Base-by-base conservation (phyloP, 352 stramenopile species). In the Globisporangium splendens region DNA sequence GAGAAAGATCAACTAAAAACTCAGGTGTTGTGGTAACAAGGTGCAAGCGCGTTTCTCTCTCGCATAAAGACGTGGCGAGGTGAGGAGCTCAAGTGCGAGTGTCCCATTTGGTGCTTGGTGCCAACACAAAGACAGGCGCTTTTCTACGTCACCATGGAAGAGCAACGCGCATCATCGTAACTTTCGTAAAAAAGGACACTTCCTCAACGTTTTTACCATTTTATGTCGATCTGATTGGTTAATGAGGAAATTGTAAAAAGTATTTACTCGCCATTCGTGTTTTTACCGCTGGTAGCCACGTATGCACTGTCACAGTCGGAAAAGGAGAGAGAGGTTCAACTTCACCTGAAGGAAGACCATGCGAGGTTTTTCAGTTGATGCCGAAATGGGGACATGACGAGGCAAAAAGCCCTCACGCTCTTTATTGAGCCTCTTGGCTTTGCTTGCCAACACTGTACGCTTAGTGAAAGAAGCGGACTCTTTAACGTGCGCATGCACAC, bases 31-130 rank as follows among this genome's bases (percentile, higher is more conserved):
- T 35, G 28, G 28, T 35, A 10, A 35, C 28, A 35, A 35, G 28
- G 28, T 31, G 24, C 24, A 31, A 5, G 24, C 5, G 28, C 28
- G 28, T 35, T 35, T 35, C 28, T 35, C 28, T n/a, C n/a, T n/a
- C n/a, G n/a, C n/a, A n/a, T n/a, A n/a, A n/a, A n/a, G n/a, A n/a
- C n/a, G n/a, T 35, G 28, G 39, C 10, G 39, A 15, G 2, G 3
- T n/a, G 39, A 44, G 39, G 13, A 44, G 13, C 39, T 5, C 12
- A 15, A 44, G 17, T 18, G 39, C 39, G 39, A 18, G 39, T 44
- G 39, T 44, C 39, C 39, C 39, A 44, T 56, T 31, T 59, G 53
- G 53, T 59, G 53, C 53, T 59, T 59, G 53, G 51, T 31, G 53
- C 44, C 50, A 10, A 56, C 35, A 44, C 39, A 44, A 44, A 44